Conservation (phyloP, 495 filamentous ascomycete species). For the Aspergillus sparsus region DNA sequence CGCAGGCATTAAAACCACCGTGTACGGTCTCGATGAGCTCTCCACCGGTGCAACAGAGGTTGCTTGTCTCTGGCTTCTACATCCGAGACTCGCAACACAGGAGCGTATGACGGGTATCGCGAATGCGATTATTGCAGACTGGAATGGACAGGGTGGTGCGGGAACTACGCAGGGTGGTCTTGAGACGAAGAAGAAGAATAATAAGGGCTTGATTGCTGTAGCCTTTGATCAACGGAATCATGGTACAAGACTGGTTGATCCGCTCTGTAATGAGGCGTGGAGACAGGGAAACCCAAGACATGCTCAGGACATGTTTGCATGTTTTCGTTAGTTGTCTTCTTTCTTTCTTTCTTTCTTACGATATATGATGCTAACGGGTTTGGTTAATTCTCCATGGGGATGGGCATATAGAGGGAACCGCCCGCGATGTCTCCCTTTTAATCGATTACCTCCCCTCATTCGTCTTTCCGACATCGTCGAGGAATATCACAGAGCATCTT, state of each 20-base stretch:
- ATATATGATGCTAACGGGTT: slow-evolving; percentile 1
- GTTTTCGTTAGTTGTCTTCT: slow-evolving; percentile 49
- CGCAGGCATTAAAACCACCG: slow-evolving; percentile 71
- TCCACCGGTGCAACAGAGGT: slow-evolving; percentile 48
- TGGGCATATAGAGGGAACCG: slow-evolving; percentile 61
- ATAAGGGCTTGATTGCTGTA: slow-evolving; percentile 68
- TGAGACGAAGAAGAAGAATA: slow-evolving; percentile 14
- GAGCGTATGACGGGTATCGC: slow-evolving; percentile 68
- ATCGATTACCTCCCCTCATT: slow-evolving; percentile 77
- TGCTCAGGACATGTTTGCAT: slow-evolving; percentile 83
- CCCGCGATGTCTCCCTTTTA: slow-evolving; percentile 67
- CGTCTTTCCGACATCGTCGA: slow-evolving; percentile 58
- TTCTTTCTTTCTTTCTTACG: background rate
- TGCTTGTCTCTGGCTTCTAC: slow-evolving; percentile 83
- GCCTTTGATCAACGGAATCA: slow-evolving; percentile 92
- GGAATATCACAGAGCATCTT: slow-evolving; percentile 66
- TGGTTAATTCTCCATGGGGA: background rate
- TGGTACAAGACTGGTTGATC: slow-evolving; percentile 64
- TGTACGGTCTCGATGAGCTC: slow-evolving; percentile 80
- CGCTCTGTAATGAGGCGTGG: slow-evolving; percentile 71
- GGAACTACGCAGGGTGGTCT: slow-evolving; percentile 33
- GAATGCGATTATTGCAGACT: slow-evolving; percentile 54
- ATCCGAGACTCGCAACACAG: slow-evolving; percentile 70
- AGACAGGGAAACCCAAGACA: slow-evolving; percentile 76
- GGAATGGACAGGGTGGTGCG: slow-evolving; percentile 51